Evolutionary conservation across 768 basidiomycete genomes (phyloP), one percentile per base, ranked within the genome.

Genomic region (Exsudoporus frostii): DNA sequence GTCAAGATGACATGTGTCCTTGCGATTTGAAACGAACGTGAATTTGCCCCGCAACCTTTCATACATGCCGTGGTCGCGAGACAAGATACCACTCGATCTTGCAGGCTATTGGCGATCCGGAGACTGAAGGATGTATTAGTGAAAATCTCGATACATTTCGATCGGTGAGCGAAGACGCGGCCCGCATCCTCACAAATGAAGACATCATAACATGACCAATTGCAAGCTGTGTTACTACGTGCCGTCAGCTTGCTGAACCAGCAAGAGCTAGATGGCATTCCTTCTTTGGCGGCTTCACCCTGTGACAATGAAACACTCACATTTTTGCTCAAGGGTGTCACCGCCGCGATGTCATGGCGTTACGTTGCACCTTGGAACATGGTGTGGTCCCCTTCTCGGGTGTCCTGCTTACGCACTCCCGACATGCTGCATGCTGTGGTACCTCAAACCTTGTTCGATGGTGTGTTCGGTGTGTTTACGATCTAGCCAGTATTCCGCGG

Each of bases 131-230:
- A 51, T 38, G 41, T 25, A 27, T 37, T 25, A 40, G 24, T 34
- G 53, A 47, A 48, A 49, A 67, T 65, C 65, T 64, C 33, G 64
- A 57, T 53, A 32, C 14, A 54, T 53, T 53, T 65, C 60, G 50
- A 67, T 67, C 63, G 22, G 47, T 51, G 29, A 42, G 37, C 54
- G 39, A 56, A 58, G 53, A 44, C 45, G 39, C 49, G 47, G 33
- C 36, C 29, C 32, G 22, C 43, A 47, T 45, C 47, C 49, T 54
- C 46, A 29, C 36, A 47, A 56, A 64, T 64, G 61, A 66, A 61
- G 32, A 47, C 55, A 53, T 54, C 27, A 54, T 43, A 54, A 54
- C 45, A 32, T 50, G 14, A 6, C 24, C 41, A 51, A 51, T 54
- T 30, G 27, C 36, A 39, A 39, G 27, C n/a, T 41, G 43, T 27